Evolutionary conservation across 1,284 basidiomycete genomes (phyloP).

Genomic region (Moesziomyces sp.): DNA sequence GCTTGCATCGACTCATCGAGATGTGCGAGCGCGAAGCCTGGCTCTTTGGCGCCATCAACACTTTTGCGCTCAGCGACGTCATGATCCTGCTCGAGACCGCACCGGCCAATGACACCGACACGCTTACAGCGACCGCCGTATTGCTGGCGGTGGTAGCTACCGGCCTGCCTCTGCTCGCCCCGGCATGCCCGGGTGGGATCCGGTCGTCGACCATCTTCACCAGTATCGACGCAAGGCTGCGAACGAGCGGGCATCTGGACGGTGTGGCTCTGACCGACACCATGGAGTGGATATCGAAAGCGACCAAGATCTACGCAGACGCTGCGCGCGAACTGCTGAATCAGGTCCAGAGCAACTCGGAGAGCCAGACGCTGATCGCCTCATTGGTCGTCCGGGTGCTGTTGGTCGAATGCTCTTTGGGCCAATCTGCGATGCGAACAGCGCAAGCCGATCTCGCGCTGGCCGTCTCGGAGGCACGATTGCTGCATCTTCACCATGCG

Average conservation of each 20-base stretch:
- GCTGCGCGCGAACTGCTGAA: conserved; percentile 13
- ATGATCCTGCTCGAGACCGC: conserved; percentile 6
- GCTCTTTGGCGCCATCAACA: conserved; percentile 25
- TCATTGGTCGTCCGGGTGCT: conserved; percentile 15
- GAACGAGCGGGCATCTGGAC: background rate
- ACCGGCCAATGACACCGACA: conserved; percentile 6
- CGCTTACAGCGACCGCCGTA: conserved; percentile 9
- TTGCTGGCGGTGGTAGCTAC: conserved; percentile 19
- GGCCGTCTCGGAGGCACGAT: conserved; percentile 20
- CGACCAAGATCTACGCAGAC: conserved; percentile 13
- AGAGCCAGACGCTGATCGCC: conserved; percentile 4
- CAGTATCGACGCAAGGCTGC: conserved; percentile 12
- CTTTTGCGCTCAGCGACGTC: conserved; percentile 16
- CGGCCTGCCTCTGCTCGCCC: conserved; percentile 13
- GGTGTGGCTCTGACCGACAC: conserved; percentile 1
- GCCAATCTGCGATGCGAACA: background rate
- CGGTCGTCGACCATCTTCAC: conserved; percentile 5
- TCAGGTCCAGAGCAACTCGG: conserved; percentile 5
- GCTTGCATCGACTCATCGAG: conserved; percentile 12
- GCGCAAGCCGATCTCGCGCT: conserved; percentile 14
- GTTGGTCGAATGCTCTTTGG: conserved; percentile 14
- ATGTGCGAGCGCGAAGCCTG: conserved; percentile 12
- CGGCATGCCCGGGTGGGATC: conserved; percentile 2
- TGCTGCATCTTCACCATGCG: conserved; percentile 16
- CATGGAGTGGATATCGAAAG: conserved; percentile 5